A percentile compares a stretch with the other conserved stretches of the same genome.
Conservation (phyloP, 2,329 filamentous ascomycete genomes). For the Venturia nashicola region DNA sequence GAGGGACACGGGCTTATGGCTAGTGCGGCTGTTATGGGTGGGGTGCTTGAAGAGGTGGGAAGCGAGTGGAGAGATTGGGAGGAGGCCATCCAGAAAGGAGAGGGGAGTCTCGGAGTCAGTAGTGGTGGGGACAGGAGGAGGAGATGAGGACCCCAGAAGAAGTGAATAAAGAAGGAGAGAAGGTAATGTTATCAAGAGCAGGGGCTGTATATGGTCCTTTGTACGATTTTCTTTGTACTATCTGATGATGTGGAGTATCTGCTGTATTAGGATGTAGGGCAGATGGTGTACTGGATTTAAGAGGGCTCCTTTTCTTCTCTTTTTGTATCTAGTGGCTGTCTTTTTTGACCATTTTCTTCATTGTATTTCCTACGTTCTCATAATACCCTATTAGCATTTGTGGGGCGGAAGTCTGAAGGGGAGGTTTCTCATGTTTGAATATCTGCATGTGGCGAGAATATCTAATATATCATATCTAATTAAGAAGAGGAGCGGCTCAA, state of each 20-base stretch:
- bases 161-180: neutral
- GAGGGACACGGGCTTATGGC: slow-evolving; percentile 97
- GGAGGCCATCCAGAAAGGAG: slow-evolving; percentile 16
- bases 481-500: neutral
- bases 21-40: slow-evolving; percentile 82
- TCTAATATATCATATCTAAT: neutral
- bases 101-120: slow-evolving; percentile 12
- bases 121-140: neutral
- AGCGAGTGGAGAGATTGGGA: slow-evolving; percentile 59
- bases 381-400: neutral
- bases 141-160: neutral
- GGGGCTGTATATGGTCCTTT: neutral
- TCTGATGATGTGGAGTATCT: neutral
- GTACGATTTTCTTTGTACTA: neutral
- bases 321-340: neutral
- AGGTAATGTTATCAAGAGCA: neutral
- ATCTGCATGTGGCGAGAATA: neutral
- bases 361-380: neutral
- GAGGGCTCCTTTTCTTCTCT: neutral
- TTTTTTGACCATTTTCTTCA: too few species aligned
- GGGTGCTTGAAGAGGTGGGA: slow-evolving; percentile 87
- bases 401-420: neutral
- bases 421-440: neutral
- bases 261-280: neutral
- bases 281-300: neutral